Conservation (phyloP, 768 basidiomycete genomes). For the Psilocybe tampanensis region DNA sequence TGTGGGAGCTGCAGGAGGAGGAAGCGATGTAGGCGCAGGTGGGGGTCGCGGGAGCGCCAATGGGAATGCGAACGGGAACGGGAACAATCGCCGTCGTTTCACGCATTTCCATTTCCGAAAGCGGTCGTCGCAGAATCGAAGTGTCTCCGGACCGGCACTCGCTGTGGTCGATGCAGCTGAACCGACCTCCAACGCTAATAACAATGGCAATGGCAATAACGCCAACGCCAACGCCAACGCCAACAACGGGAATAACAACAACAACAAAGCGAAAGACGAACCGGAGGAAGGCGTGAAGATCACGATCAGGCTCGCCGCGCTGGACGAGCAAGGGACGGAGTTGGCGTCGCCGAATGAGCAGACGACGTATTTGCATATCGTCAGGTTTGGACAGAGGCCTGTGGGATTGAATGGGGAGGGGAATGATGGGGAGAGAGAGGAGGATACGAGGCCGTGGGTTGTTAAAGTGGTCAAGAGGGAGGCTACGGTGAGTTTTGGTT, state of each 20-base stretch:
- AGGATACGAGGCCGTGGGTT: conserved; percentile 81
- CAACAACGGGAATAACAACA: conserved; percentile 25
- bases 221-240: too few relatives aligned
- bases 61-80: not conserved
- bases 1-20: too few relatives aligned
- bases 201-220: conserved; percentile 18
- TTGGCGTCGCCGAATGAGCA: conserved; percentile 81
- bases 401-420: conserved; percentile 15
- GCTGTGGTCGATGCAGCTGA: conserved; percentile 80
- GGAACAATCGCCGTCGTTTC: conserved; percentile 52
- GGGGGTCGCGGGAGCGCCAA: too few relatives aligned
- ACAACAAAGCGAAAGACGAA: conserved; percentile 45
- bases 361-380: conserved; percentile 84
- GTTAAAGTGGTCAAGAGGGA: conserved; percentile 93
- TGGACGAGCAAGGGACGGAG: conserved; percentile 74
- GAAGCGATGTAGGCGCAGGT: too few relatives aligned
- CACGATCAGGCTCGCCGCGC: conserved; percentile 77
- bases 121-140: conserved; percentile 44
- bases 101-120: conserved; percentile 70
- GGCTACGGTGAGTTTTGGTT: conserved; percentile 58
- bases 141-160: conserved; percentile 75
- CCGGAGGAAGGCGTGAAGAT: conserved; percentile 73
- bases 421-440: conserved; percentile 24
- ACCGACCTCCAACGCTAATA: conserved; percentile 29
- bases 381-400: conserved; percentile 59